Evolutionary conservation across 2,329 filamentous ascomycete species (phyloP).

Genomic region (Cordyceps tenuipes): DNA sequence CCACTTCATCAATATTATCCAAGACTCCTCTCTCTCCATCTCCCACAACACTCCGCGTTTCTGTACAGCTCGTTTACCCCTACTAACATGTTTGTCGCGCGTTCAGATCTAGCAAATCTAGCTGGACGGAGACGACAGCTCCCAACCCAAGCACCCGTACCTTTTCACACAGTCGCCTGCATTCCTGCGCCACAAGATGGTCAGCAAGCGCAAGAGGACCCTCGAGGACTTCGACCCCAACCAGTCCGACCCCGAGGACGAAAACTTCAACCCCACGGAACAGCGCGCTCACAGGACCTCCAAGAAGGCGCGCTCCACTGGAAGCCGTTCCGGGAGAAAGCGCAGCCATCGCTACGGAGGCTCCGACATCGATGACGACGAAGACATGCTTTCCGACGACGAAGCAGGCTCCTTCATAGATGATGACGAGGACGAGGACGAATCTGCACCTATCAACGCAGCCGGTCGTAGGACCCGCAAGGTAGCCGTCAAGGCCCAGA

Average conservation of each 20-base stretch:
- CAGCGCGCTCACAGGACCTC: conserved; percentile 33
- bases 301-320: conserved; percentile 34
- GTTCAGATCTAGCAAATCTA: background rate
- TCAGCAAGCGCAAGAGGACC: conserved; percentile 47
- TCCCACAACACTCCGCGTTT: background rate
- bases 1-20: background rate
- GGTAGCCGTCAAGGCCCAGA: conserved; percentile 36
- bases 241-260: conserved; percentile 57
- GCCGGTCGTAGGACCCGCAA: conserved; percentile 42
- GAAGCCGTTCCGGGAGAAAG: conserved; percentile 26
- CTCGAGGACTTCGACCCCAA: conserved; percentile 56
- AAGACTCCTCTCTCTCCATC: background rate
- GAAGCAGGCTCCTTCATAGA: conserved; percentile 42
- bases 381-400: conserved; percentile 47
- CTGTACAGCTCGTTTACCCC: background rate
- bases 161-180: background rate
- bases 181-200: background rate
- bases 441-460: conserved; percentile 34
- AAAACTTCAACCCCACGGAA: conserved; percentile 53
- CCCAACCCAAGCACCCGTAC: background rate
- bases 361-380: conserved; percentile 55
- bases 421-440: conserved; percentile 35
- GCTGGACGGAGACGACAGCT: background rate
- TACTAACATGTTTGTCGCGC: background rate
- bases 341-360: conserved; percentile 42